Base-by-base conservation (phyloP, 1,284 basidiomycete species). In the Sanguinoderma infundibulare region DNA sequence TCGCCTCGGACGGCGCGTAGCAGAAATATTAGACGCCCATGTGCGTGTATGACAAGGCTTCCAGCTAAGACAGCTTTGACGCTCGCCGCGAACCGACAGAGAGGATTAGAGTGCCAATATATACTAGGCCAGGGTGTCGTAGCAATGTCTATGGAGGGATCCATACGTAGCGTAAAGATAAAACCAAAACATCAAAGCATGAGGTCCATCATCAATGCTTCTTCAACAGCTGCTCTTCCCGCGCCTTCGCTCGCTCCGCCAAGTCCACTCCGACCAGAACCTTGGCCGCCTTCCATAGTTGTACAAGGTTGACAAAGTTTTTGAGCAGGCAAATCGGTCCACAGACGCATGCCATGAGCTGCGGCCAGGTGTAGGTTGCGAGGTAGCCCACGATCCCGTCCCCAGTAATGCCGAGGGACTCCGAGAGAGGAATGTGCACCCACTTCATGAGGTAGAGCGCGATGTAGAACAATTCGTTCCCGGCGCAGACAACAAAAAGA, bases 271-370 rank as follows among this genome's bases (percentile, higher is more conserved):
- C 94, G 24, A 96, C 94, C 15, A 96, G 83, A 69, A 97, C 92
- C 81, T 98, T 98, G 17, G 93, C 93, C 28, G 97, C 97, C 76
- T 99, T 99, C 96, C 96, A 98, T 67, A 98, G 89, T 76, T 99
- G 98, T 7, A 99, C 96, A 47, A 92, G 78, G 76, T 98, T 98
- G 81, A 99, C 95, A 63, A 97, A 72, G 75, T 99, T 98, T 83
- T 99, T 99, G 64, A 83, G 77, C 10, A 87, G 73, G 72, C 89
- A 97, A 59, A 98, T 80, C 1, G 91, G 92, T 69, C 85, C 83
- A 39, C 85, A 90, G 53, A 88, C 22, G 20, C 80, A 67, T 0
- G 92, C 95, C 63, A 96, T 75, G 9, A 91, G 69, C 74, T 94
- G 87, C 0, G 96, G 90, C 87, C 91, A 97, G n/a, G 93, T 94